Evolutionary conservation across 495 filamentous ascomycete genomes (phyloP).

Genomic region (Neurospora sp.): DNA sequence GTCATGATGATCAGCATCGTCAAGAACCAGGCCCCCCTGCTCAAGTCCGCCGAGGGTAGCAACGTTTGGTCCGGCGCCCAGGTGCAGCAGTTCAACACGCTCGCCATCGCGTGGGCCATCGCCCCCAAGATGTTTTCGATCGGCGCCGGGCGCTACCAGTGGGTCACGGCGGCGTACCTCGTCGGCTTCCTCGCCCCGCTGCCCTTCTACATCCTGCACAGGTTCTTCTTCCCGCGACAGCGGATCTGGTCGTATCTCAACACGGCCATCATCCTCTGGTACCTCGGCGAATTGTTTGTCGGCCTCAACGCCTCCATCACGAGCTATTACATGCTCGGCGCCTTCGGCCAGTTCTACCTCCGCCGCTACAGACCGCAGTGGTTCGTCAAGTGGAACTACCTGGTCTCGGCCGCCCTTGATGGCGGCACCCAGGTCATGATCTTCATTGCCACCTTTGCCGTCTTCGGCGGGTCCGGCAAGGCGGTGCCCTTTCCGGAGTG

Average conservation of each 20-base stretch:
- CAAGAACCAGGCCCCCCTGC: slow-evolving; percentile 17
- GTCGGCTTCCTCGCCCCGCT: slow-evolving; percentile 26
- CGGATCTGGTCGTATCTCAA: slow-evolving; percentile 9
- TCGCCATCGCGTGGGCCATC: slow-evolving; percentile 32
- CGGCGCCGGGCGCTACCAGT: slow-evolving; percentile 11
- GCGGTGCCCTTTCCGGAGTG: slow-evolving; percentile 31
- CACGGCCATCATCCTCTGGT: slow-evolving; percentile 28
- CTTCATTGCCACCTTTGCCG: slow-evolving; percentile 50
- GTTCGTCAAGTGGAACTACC: slow-evolving; percentile 50
- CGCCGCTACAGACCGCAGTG: slow-evolving; percentile 37
- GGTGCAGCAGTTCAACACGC: slow-evolving; percentile 30
- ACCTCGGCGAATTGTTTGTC: slow-evolving; percentile 24
- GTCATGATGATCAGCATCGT: slow-evolving; percentile 32
- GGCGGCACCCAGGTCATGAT: slow-evolving; percentile 41
- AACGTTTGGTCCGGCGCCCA: slow-evolving; percentile 27
- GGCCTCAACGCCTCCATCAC: slow-evolving; percentile 30
- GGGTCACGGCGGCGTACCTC: slow-evolving; percentile 31
- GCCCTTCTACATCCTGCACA: slow-evolving; percentile 5
- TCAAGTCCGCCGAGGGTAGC: slow-evolving; percentile 26
- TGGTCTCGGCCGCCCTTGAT: slow-evolving; percentile 46
- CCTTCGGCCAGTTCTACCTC: slow-evolving; percentile 44
- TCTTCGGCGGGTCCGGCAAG: slow-evolving; percentile 39
- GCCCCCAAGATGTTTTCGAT: slow-evolving; percentile 41
- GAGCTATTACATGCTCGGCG: slow-evolving; percentile 33
- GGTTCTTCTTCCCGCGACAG: not conserved